These are phyloP conservation scores for Malassezia japonica DNA, from an alignment of 1,284 basidiomycete genomes.

Conservation along the genomic window DNA sequence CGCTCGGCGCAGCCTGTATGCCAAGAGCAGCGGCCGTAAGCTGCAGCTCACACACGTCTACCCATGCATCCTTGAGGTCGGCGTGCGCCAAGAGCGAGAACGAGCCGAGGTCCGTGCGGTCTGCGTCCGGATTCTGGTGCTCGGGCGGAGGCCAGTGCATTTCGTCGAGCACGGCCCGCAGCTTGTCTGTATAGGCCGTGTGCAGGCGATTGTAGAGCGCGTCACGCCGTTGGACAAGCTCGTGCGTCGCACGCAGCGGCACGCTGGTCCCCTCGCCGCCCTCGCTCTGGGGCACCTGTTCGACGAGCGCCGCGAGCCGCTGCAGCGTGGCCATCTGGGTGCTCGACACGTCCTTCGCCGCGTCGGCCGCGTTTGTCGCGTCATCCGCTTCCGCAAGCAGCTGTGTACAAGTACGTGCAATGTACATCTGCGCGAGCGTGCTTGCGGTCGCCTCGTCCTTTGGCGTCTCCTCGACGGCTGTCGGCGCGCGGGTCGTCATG, in stretches of 20 bases:
- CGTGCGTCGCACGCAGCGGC: neutral
- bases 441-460: neutral
- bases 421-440: neutral
- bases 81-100: neutral
- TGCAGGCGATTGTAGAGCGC: neutral
- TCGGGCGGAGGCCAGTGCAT: slow-evolving; percentile 10
- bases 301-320: neutral
- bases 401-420: slow-evolving; percentile 12
- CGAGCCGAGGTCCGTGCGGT: no score
- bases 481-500: neutral
- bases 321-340: neutral
- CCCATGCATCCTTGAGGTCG: slow-evolving; percentile 21
- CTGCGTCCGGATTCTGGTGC: slow-evolving; percentile 6
- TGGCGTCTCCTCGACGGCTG: neutral
- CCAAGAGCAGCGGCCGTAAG: slow-evolving; percentile 24
- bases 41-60: slow-evolving; percentile 30
- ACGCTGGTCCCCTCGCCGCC: neutral
- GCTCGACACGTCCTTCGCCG: neutral
- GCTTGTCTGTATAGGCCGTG: neutral
- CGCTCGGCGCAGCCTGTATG: slow-evolving; percentile 16
- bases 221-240: slow-evolving; percentile 4
- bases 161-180: neutral
- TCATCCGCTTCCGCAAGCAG: slow-evolving; percentile 10
- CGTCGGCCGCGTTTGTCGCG: neutral
- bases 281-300: neutral